Conservation (phyloP, 2,329 filamentous ascomycete genomes). For the Tolypocladium tundrense region DNA sequence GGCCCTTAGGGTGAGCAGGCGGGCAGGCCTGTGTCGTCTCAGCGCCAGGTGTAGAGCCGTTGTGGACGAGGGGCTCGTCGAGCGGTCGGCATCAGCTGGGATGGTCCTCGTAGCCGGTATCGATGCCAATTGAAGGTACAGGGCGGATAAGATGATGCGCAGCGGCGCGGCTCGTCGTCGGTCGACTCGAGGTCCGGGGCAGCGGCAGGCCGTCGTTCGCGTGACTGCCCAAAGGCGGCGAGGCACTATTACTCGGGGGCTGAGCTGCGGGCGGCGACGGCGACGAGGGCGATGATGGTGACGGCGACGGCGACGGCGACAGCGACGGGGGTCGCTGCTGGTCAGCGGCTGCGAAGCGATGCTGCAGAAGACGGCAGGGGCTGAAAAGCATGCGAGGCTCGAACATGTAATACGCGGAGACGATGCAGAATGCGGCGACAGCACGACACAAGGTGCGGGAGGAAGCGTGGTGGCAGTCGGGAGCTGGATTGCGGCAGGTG, state of each 20-base stretch:
- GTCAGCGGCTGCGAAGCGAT: constrained; percentile 1
- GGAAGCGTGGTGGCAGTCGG: background rate
- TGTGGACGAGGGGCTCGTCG: constrained; percentile 18
- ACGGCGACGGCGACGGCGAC: background rate
- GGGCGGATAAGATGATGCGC: constrained; percentile 8
- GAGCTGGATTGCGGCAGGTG: background rate
- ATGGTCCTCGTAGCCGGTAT: constrained; percentile 7
- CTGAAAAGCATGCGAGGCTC: constrained; percentile 1
- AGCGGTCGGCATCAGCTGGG: constrained; percentile 27
- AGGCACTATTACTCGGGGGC: background rate
- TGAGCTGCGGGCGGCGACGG: constrained; percentile 2
- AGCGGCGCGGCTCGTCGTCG: constrained; percentile 7
- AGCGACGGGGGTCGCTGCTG: background rate
- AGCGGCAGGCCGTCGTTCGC: background rate
- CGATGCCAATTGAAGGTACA: constrained; percentile 17
- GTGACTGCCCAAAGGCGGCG: background rate
- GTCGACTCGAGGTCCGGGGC: constrained; percentile 6
- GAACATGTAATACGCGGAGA: background rate
- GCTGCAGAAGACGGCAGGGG: background rate
- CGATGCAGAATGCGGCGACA: background rate
- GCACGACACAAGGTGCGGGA: background rate
- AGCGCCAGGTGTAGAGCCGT: constrained; percentile 21
- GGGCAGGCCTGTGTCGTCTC: constrained; percentile 11
- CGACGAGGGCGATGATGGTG: background rate
- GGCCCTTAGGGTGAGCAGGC: background rate